Conservation (phyloP, 2,329 filamentous ascomycete species). For the Cyphellophora attinorum region DNA sequence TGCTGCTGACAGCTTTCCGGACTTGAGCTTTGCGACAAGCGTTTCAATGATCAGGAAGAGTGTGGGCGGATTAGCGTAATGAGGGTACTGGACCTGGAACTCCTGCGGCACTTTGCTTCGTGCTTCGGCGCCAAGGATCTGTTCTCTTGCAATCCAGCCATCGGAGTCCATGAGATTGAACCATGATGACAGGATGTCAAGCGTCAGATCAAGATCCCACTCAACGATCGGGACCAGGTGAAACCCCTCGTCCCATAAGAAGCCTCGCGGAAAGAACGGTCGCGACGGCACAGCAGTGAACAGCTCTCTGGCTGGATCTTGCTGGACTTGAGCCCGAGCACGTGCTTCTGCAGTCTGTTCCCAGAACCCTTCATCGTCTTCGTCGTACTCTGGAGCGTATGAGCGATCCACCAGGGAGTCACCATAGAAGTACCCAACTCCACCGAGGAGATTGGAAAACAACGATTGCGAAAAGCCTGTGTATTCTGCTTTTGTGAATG, state of each 20-base stretch:
- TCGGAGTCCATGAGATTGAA: constrained; percentile 93
- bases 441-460: constrained; percentile 88
- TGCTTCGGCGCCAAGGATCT: constrained; percentile 85
- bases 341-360: constrained; percentile 77
- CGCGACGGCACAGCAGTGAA: constrained; percentile 87
- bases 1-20: constrained; percentile 19
- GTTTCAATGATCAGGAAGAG: constrained; percentile 80
- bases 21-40: constrained; percentile 69
- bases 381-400: constrained; percentile 84
- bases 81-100: constrained; percentile 92
- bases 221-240: constrained; percentile 85
- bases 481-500: constrained; percentile 67
- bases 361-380: constrained; percentile 94
- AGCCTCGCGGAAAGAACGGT: constrained; percentile 92
- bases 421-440: constrained; percentile 91
- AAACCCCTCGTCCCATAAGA: constrained; percentile 97
- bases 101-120: constrained; percentile 88
- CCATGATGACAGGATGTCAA: constrained; percentile 89
- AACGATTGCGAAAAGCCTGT: constrained; percentile 74
- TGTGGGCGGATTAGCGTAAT: constrained; percentile 94
- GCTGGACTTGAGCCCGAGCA: constrained; percentile 53
- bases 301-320: constrained; percentile 77
- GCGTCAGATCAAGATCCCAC: constrained; percentile 82
- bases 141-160: constrained; percentile 94
- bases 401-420: constrained; percentile 82